Conservation (phyloP, 2,329 filamentous ascomycete species). For the Microascus cirrosus region DNA sequence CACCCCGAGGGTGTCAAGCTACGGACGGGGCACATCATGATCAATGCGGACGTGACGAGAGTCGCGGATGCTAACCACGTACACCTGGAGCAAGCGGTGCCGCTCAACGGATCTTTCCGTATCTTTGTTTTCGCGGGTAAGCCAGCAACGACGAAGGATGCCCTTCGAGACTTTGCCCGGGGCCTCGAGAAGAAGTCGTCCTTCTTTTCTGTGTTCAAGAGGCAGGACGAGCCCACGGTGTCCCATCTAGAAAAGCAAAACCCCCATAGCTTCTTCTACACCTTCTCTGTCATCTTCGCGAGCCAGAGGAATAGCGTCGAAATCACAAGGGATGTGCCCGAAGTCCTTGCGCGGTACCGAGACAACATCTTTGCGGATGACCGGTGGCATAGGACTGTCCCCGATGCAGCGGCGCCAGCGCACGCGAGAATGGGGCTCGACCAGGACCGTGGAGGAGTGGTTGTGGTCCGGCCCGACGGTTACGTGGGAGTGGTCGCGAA, state of each 20-base stretch:
- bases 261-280: constrained; percentile 75
- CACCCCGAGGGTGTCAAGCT: constrained; percentile 55
- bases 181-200: constrained; percentile 54
- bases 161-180: constrained; percentile 59
- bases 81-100: constrained; percentile 81
- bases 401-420: constrained; percentile 59
- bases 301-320: constrained; percentile 58
- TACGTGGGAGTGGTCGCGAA: constrained; percentile 70
- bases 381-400: constrained; percentile 58
- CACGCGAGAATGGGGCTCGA: constrained; percentile 82
- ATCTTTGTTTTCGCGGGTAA: constrained; percentile 78
- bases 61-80: constrained; percentile 84
- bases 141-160: constrained; percentile 43
- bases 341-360: constrained; percentile 60
- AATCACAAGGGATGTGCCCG: constrained; percentile 59
- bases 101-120: constrained; percentile 78
- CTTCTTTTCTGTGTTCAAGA: constrained; percentile 59
- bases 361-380: constrained; percentile 85
- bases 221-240: constrained; percentile 49
- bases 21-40: constrained; percentile 63
- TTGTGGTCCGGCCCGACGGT: constrained; percentile 78
- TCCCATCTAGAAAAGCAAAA: constrained; percentile 73
- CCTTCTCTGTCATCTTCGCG: constrained; percentile 66
- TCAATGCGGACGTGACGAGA: constrained; percentile 71
- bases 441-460: constrained; percentile 61